A percentile compares a stretch with the other conserved stretches of the same genome.
Evolutionary conservation across 768 basidiomycete species (phyloP).

Genomic region (Leccinum boreale): DNA sequence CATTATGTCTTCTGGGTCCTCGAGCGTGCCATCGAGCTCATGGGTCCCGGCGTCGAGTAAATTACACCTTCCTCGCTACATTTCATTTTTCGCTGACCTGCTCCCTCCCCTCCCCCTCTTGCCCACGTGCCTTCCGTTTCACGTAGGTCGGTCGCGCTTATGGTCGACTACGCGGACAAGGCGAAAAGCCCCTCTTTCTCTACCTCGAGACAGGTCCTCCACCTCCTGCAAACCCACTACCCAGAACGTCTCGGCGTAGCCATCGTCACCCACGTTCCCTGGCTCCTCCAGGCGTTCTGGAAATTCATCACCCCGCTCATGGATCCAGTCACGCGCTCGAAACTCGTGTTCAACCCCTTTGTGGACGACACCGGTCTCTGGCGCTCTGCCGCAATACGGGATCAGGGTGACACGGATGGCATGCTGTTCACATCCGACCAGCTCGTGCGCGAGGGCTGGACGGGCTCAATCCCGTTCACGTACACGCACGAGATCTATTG

Average conservation of each 20-base stretch:
- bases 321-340: constrained; percentile 75
- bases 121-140: neutral
- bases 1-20: constrained; percentile 75
- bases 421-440: constrained; percentile 62
- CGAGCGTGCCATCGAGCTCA: constrained; percentile 72
- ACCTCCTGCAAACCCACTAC: constrained; percentile 78
- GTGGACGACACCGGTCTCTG: constrained; percentile 24
- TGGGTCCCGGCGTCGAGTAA: constrained; percentile 83
- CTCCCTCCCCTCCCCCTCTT: neutral
- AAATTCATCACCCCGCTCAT: constrained; percentile 78
- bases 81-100: neutral
- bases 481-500: constrained; percentile 79
- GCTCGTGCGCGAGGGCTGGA: constrained; percentile 70
- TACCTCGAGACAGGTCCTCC: constrained; percentile 41
- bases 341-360: constrained; percentile 72
- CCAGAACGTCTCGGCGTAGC: constrained; percentile 81
- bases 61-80: constrained; percentile 17
- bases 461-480: constrained; percentile 61
- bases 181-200: constrained; percentile 52
- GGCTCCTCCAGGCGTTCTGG: constrained; percentile 69
- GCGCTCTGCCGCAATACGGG: constrained; percentile 22
- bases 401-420: constrained; percentile 13
- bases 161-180: constrained; percentile 77
- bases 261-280: constrained; percentile 79
- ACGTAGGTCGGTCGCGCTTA: constrained; percentile 58